Base-by-base conservation (phyloP, 805 yeast genomes). In the Debaryomyces prosopidis region DNA sequence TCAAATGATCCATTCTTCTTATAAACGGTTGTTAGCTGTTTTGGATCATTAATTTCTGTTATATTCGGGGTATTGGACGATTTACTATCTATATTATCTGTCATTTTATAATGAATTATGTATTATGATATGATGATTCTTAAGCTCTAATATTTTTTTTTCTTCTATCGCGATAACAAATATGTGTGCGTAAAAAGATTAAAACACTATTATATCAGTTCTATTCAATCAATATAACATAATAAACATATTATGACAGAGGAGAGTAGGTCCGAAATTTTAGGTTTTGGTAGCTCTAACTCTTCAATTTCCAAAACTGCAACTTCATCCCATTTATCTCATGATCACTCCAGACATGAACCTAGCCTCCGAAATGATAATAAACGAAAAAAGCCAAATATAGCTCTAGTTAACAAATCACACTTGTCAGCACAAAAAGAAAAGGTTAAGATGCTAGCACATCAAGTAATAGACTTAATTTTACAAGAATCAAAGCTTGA, bases 1-100 rank as follows among this genome's bases (percentile, higher is more conserved):
- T 79, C 84, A 50, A 79, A 79, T 1, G 66, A 45, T 0, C 84
- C 84, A 36, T 68, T 66, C 46, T 73, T 73, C 58, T 79, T 79
- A 58, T 73, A 79, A 11, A 63, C 57, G 1, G 60, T 62, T 1
- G 73, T 62, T 14, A 79, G 57, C 26, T 68, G 68, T 37, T 67
- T 68, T 26, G 78, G 73, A 46, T 72, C 64, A 4, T 50, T 51
- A 10, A 52, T 23, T 11, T 45, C 54, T 16, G 16, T 30, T 14
- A 14, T 30, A 30, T 5, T 14, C 11, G 14, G n/a, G 38, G 19
- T n/a, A 12, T 12, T 18, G 7, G 16, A 14, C 7, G 26, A 35
- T 6, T 35, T 12, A 18, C 5, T n/a, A n/a, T 30, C 33, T 30
- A 14, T 3, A 30, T 30, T 36, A 6, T 20, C 39, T n/a, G 17